A percentile compares a stretch with the other conserved stretches of the same genome.
These are phyloP conservation scores for Arachis hypogaea DNA, from an alignment of 306 rosid species.

Conservation along the genomic window DNA sequence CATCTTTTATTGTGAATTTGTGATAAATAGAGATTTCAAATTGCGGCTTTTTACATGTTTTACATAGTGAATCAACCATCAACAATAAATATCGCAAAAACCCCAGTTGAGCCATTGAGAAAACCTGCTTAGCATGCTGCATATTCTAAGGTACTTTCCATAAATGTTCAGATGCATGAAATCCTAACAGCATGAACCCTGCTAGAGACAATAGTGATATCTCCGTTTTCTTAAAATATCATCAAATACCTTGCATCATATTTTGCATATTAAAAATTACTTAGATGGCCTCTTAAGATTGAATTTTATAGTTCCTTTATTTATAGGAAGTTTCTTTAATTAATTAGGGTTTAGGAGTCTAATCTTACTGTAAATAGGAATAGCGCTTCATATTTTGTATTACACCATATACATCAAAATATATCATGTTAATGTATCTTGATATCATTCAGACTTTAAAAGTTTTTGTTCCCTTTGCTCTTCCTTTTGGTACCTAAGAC, in stretches of 20 bases:
- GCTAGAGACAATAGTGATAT: neutral
- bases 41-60: constrained; percentile 16
- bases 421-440: no score
- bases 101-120: constrained; percentile 5
- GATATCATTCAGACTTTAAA: neutral
- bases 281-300: neutral
- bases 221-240: neutral
- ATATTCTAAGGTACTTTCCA: constrained; percentile 16
- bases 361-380: no score
- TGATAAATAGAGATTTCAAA: constrained; percentile 26
- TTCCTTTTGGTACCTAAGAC: neutral
- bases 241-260: no score
- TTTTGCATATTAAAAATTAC: no score
- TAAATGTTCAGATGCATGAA: constrained; percentile 13
- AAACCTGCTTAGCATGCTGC: constrained; percentile 22
- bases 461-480: neutral
- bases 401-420: neutral
- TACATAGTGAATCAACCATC: constrained; percentile 11
- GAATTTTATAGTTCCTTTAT: neutral
- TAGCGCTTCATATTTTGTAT: no score
- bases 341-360: neutral
- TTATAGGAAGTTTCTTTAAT: no score
- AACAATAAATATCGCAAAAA: constrained; percentile 22
- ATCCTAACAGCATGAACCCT: constrained; percentile 29
- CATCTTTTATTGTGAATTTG: neutral